These are phyloP conservation scores for Aspergillus diversus DNA, from an alignment of 495 filamentous ascomycete species.

Conservation along the genomic window DNA sequence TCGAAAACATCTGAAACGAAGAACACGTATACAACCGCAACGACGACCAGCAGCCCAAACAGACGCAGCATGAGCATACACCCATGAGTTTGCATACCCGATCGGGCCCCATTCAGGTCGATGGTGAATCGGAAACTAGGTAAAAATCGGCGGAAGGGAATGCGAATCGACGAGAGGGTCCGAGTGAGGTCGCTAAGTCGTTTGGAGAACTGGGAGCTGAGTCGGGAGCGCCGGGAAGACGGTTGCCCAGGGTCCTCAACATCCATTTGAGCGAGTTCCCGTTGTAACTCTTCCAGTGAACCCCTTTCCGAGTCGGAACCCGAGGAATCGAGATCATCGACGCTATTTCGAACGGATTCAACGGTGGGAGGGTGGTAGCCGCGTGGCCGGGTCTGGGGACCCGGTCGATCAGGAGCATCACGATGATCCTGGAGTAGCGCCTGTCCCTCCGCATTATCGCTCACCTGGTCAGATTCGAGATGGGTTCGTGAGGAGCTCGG, in stretches of 20 bases:
- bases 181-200: conserved; percentile 56
- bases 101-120: conserved; percentile 35
- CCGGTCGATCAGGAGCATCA: conserved; percentile 33
- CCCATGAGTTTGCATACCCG: conserved; percentile 39
- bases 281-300: conserved; percentile 65
- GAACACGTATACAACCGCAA: conserved; percentile 77
- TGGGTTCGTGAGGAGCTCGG: conserved; percentile 66
- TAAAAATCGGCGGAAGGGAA: conserved; percentile 56
- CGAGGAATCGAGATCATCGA: conserved; percentile 57
- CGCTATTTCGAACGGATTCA: conserved; percentile 67
- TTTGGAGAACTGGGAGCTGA: conserved; percentile 57
- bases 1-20: conserved; percentile 82
- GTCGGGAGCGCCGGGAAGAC: conserved; percentile 40
- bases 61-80: conserved; percentile 71
- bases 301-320: conserved; percentile 44
- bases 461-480: conserved; percentile 55
- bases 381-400: conserved; percentile 33
- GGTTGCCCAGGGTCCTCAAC: conserved; percentile 69
- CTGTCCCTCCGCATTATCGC: conserved; percentile 65
- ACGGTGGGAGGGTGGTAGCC: conserved; percentile 78
- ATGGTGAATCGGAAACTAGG: conserved; percentile 44
- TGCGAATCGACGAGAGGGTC: conserved; percentile 57
- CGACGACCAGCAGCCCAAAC: conserved; percentile 72
- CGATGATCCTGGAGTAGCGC: conserved; percentile 52
- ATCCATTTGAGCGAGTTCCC: conserved; percentile 89